Evolutionary conservation across 139 green algal species (phyloP).

Genomic region (Picochlorum sp.): DNA sequence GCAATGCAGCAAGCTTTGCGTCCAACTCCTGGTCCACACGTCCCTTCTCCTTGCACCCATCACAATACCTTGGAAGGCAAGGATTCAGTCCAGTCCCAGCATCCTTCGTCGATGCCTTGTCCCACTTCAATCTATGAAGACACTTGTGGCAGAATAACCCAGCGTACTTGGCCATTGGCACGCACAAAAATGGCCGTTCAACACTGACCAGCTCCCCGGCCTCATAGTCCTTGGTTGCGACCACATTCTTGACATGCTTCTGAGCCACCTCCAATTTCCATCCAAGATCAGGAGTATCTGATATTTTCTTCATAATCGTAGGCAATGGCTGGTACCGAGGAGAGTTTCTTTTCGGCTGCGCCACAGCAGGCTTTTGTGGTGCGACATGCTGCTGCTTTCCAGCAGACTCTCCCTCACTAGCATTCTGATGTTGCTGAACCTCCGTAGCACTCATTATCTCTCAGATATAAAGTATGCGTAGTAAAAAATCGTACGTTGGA

Average conservation of each 20-base stretch:
- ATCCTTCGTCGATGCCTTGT: not conserved
- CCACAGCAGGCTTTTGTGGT: not conserved
- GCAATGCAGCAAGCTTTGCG: conserved; percentile 13
- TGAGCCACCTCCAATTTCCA: conserved; percentile 12
- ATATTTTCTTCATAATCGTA: not conserved
- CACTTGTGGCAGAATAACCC: conserved; percentile 7
- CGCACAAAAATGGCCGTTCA: conserved; percentile 12
- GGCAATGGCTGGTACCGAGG: conserved; percentile 11
- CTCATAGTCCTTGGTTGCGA: conserved; percentile 18
- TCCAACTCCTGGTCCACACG: conserved; percentile 4
- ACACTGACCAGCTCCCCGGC: conserved; percentile 16
- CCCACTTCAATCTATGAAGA: not conserved
- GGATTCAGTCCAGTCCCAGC: conserved; percentile 16
- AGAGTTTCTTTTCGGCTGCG: conserved; percentile 10
- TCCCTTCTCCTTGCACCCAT: not conserved
- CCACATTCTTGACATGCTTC: conserved; percentile 10
- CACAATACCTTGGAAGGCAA: conserved; percentile 27
- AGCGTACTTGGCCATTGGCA: conserved; percentile 10
- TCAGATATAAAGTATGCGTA: too few species aligned
- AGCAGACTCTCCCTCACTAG: too few species aligned
- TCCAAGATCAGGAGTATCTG: not conserved
- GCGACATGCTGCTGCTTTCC: too few species aligned
- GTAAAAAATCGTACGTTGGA: too few species aligned
- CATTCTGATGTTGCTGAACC: too few species aligned
- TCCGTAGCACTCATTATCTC: too few species aligned